phyloP scores from a whole-genome alignment of 352 stramenopile genomes.

The Phytophthora pluvialis region DNA sequence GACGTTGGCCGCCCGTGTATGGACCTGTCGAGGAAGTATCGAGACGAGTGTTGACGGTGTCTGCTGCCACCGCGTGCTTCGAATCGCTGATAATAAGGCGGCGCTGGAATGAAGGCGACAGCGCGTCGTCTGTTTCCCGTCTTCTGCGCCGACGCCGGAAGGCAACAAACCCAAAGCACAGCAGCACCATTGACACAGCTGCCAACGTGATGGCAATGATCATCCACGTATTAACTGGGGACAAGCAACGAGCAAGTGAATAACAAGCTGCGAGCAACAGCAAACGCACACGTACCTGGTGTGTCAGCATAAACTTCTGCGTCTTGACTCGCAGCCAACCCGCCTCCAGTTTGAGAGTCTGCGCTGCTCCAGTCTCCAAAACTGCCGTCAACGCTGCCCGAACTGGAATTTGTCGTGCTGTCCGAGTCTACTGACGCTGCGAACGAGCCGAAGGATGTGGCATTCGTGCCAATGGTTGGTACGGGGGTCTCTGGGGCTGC shows the following conservation, averaged over 20 bases:
- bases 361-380: constrained; percentile 10
- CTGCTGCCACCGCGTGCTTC: constrained; percentile 12
- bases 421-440: constrained; percentile 21
- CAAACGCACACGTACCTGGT: constrained; percentile 8
- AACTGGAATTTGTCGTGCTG: constrained; percentile 5
- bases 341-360: constrained; percentile 8
- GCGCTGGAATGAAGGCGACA: constrained; percentile 7
- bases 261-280: neutral
- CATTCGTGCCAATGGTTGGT: constrained; percentile 8
- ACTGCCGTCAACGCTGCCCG: constrained; percentile 11
- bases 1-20: constrained; percentile 16
- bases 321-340: constrained; percentile 19
- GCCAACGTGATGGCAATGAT: constrained; percentile 25
- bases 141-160: constrained; percentile 15
- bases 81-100: constrained; percentile 19
- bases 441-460: constrained; percentile 5
- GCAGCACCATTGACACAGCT: constrained; percentile 13
- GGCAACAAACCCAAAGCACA: constrained; percentile 15
- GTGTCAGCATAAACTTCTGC: neutral
- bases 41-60: constrained; percentile 30
- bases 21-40: constrained; percentile 36
- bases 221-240: constrained; percentile 10
- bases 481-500: constrained; percentile 11
- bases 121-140: neutral
- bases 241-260: neutral